phyloP scores from a whole-genome alignment of 1,284 basidiomycete genomes.

The Abortiporus biennis region DNA sequence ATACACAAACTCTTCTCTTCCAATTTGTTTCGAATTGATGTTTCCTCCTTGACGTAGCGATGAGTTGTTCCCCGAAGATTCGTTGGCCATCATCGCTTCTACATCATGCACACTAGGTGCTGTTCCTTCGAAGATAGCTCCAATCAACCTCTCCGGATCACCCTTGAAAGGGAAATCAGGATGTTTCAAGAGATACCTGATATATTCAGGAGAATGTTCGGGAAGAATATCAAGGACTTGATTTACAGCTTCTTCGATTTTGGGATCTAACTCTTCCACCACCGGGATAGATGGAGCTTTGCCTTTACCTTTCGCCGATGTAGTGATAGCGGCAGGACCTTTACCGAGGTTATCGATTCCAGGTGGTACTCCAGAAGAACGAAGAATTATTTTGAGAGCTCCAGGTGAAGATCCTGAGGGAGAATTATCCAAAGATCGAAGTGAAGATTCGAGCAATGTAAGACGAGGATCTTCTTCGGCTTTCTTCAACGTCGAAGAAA shows the following conservation, averaged over 20 bases:
- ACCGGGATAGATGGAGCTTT: conserved; percentile 17
- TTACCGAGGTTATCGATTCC: conserved; percentile 37
- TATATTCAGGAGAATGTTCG: conserved; percentile 45
- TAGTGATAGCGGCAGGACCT: conserved; percentile 12
- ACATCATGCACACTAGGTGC: conserved; percentile 42
- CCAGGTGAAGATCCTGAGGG: conserved; percentile 37
- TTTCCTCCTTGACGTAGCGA: not conserved
- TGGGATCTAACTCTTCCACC: conserved; percentile 24
- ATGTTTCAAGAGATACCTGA: conserved; percentile 49
- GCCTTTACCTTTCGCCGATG: conserved; percentile 29
- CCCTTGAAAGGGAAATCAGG: conserved; percentile 41
- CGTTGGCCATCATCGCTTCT: conserved; percentile 12
- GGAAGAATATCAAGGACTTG: conserved; percentile 73
- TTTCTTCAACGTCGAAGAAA: conserved; percentile 38
- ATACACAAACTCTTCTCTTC: conserved; percentile 24
- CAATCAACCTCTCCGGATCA: conserved; percentile 54
- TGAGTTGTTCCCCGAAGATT: not conserved
- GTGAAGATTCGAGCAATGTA: conserved; percentile 45
- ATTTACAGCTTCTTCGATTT: conserved; percentile 49
- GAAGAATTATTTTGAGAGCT: conserved; percentile 52
- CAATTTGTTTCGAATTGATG: not conserved
- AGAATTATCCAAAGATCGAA: conserved; percentile 32
- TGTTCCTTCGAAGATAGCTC: conserved; percentile 65
- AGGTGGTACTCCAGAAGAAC: conserved; percentile 48
- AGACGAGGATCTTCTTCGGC: conserved; percentile 53